Percentiles rank a stretch among this genome's conserved stretches.
Conservation (phyloP, 495 filamentous ascomycete genomes). For the Annulohypoxylon stygium region DNA sequence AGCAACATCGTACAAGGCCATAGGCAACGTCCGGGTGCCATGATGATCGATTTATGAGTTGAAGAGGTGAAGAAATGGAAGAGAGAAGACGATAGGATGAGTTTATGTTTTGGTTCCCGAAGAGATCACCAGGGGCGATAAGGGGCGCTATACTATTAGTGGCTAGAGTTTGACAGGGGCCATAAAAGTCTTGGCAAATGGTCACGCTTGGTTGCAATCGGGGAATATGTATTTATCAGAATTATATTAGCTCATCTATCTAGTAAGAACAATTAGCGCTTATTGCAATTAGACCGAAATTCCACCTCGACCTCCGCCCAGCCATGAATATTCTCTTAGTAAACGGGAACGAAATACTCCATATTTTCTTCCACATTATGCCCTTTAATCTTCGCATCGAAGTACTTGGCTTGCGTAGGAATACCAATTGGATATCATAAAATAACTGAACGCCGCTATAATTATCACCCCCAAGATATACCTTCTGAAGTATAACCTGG, state of each 20-base stretch:
- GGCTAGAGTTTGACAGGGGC: slow-evolving; percentile 23
- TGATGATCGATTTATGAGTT: slow-evolving; percentile 13
- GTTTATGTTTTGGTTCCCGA: slow-evolving; percentile 23
- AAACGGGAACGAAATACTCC: background rate
- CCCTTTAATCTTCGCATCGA: background rate
- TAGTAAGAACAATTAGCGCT: background rate
- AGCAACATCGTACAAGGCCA: slow-evolving; percentile 27
- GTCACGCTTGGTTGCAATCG: background rate
- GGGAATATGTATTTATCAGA: background rate
- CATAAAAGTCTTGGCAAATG: background rate
- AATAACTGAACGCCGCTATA: slow-evolving; percentile 20
- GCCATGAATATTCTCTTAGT: background rate
- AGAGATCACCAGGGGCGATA: slow-evolving; percentile 32
- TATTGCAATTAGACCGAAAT: background rate
- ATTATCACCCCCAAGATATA: background rate
- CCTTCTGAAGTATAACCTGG: slow-evolving; percentile 12
- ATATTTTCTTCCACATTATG: background rate
- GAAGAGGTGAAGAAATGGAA: slow-evolving; percentile 4
- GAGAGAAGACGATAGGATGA: background rate
- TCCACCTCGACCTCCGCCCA: no score
- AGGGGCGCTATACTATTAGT: slow-evolving; percentile 15
- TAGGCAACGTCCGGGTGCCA: slow-evolving; percentile 22
- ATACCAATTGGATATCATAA: slow-evolving; percentile 29
- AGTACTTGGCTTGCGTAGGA: slow-evolving; percentile 13
- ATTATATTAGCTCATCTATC: background rate